A percentile compares a stretch with the other conserved stretches of the same genome.
Evolutionary conservation across 2,329 filamentous ascomycete species (phyloP).

Genomic region (Talaromyces marneffei): DNA sequence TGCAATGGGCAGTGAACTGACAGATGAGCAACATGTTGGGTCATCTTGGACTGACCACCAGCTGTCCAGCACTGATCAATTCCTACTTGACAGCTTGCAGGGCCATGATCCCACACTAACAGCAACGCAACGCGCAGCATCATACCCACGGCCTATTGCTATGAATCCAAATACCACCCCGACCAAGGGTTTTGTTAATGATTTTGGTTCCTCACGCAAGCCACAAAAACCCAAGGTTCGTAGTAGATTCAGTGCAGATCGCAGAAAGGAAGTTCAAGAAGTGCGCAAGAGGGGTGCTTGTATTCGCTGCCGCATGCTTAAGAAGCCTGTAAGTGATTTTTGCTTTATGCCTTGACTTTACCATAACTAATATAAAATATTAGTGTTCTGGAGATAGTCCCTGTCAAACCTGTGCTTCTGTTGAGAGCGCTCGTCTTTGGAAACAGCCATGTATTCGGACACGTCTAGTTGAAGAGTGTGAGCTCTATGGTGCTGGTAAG

Average conservation of each 20-base stretch:
- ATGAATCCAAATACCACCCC: constrained; percentile 37
- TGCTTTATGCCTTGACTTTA: neutral
- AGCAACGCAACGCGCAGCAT: constrained; percentile 34
- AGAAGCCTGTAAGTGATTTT: constrained; percentile 44
- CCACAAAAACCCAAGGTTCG: constrained; percentile 46
- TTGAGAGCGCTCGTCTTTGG: constrained; percentile 58
- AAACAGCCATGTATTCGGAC: constrained; percentile 56
- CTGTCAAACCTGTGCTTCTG: constrained; percentile 53
- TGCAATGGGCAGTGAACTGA: constrained; percentile 30
- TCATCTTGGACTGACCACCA: constrained; percentile 29
- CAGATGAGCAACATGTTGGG: constrained; percentile 27
- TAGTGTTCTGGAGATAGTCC: constrained; percentile 55
- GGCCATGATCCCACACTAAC: constrained; percentile 36
- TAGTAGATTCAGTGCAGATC: constrained; percentile 51
- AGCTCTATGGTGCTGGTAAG: constrained; percentile 50
- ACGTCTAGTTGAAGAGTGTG: constrained; percentile 53
- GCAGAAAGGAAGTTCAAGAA: constrained; percentile 55
- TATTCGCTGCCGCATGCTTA: constrained; percentile 59
- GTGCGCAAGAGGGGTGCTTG: constrained; percentile 57
- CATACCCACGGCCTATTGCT: constrained; percentile 39
- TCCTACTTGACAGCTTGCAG: constrained; percentile 35
- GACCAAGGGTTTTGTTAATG: constrained; percentile 36
- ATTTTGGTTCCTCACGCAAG: constrained; percentile 36
- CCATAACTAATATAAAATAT: constrained; percentile 5
- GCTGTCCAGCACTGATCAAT: constrained; percentile 35